phyloP scores from a whole-genome alignment of 2,329 filamentous ascomycete species.

The Ciborinia camelliae region DNA sequence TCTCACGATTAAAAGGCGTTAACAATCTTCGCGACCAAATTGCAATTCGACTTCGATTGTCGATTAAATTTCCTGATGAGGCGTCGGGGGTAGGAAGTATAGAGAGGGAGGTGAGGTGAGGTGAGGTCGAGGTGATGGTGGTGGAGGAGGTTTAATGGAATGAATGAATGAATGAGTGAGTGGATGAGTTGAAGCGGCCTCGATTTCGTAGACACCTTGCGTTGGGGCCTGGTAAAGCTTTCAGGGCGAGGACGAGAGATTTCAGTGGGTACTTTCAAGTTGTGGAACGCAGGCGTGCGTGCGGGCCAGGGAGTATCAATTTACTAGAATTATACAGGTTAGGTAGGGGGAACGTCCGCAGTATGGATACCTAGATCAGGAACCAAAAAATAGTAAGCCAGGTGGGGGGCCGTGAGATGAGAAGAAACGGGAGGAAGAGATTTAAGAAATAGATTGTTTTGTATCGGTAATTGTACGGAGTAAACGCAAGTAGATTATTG shows the following conservation, averaged over 20 bases:
- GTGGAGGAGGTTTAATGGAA: slow-evolving; percentile 4
- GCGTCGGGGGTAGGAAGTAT: slow-evolving; percentile 8
- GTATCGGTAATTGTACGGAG: not conserved
- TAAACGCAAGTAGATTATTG: not conserved
- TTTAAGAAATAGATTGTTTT: too few relatives aligned
- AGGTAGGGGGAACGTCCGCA: slow-evolving; percentile 9
- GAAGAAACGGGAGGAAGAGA: not conserved
- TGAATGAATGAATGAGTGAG: slow-evolving; percentile 14
- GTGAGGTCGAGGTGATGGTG: slow-evolving; percentile 9
- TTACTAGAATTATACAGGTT: not conserved
- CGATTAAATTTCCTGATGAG: slow-evolving; percentile 7
- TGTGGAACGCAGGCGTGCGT: slow-evolving; percentile 10
- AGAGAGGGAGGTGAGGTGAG: slow-evolving; percentile 8
- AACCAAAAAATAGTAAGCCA: slow-evolving; percentile 1
- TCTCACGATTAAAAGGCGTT: slow-evolving; percentile 22
- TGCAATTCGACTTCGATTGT: slow-evolving; percentile 23
- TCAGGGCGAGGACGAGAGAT: slow-evolving; percentile 4
- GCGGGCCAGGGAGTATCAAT: not conserved
- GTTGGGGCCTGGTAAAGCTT: slow-evolving; percentile 17
- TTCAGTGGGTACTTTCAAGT: slow-evolving; percentile 7
- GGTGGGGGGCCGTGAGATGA: slow-evolving; percentile 2
- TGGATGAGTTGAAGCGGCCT: slow-evolving; percentile 17
- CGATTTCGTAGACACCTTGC: slow-evolving; percentile 8
- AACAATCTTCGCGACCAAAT: slow-evolving; percentile 25
- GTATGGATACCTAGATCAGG: slow-evolving; percentile 14